Conservation (phyloP, 2,329 filamentous ascomycete genomes). For the Alternaria rosae region DNA sequence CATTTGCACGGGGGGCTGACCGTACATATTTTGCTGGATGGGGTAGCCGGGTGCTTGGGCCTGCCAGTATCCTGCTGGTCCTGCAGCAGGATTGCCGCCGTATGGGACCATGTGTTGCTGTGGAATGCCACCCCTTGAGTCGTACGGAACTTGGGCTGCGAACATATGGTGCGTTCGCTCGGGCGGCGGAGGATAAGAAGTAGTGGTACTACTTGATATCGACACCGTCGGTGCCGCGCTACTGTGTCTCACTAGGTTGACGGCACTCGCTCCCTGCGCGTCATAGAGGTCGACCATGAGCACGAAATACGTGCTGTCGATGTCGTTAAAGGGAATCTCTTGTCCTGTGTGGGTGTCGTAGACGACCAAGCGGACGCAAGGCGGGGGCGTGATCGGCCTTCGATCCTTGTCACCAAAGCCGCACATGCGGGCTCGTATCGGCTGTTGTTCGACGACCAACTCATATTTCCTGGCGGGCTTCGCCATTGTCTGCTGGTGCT, state of each 20-base stretch:
- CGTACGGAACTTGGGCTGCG: slow-evolving; percentile 39
- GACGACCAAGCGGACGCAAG: slow-evolving; percentile 85
- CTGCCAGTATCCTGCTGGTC: neutral
- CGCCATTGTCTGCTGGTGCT: neutral
- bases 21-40: neutral
- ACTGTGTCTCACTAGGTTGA: slow-evolving; percentile 73
- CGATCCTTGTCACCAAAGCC: slow-evolving; percentile 99
- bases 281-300: slow-evolving; percentile 75
- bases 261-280: slow-evolving; percentile 66
- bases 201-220: slow-evolving; percentile 81
- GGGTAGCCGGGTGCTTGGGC: neutral
- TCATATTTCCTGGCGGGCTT: slow-evolving; percentile 50
- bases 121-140: slow-evolving; percentile 49
- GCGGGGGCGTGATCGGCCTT: slow-evolving; percentile 92
- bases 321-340: slow-evolving; percentile 81
- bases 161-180: neutral
- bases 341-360: slow-evolving; percentile 76
- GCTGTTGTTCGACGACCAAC: slow-evolving; percentile 86
- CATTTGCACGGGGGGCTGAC: neutral
- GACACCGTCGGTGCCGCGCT: slow-evolving; percentile 69
- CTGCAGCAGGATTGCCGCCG: neutral
- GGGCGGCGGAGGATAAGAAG: slow-evolving; percentile 67
- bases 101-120: neutral
- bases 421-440: slow-evolving; percentile 93
- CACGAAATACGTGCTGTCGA: slow-evolving; percentile 72